Percentiles rank a stretch among this genome's conserved stretches.
phyloP scores from a whole-genome alignment of 495 filamentous ascomycete genomes.

The Aspergillus sparsus region DNA sequence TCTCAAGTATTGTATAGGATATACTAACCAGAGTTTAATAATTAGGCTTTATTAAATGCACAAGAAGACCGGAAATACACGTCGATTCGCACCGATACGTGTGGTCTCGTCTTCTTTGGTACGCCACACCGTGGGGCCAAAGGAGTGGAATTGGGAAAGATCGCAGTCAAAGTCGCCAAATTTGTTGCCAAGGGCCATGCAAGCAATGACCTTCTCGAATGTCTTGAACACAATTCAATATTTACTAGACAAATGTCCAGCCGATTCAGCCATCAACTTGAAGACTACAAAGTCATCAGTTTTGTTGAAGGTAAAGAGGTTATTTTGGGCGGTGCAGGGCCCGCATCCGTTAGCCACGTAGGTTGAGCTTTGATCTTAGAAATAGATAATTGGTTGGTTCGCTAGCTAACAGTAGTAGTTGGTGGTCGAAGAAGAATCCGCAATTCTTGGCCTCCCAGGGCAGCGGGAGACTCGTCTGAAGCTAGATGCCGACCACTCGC shows the following conservation, averaged over 20 bases:
- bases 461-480: slow-evolving; percentile 44
- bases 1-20: too few relatives aligned
- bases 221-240: slow-evolving; percentile 42
- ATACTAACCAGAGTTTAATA: not conserved
- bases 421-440: slow-evolving; percentile 44
- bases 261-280: slow-evolving; percentile 39
- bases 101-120: slow-evolving; percentile 49
- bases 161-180: slow-evolving; percentile 38
- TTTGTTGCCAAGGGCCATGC: slow-evolving; percentile 39
- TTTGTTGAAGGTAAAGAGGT: slow-evolving; percentile 48
- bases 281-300: slow-evolving; percentile 42
- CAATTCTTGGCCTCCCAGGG: slow-evolving; percentile 39
- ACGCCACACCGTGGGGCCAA: slow-evolving; percentile 48
- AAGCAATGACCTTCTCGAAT: slow-evolving; percentile 39
- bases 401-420: slow-evolving; percentile 30
- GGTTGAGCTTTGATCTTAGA: slow-evolving; percentile 2
- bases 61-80: slow-evolving; percentile 44
- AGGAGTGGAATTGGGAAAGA: slow-evolving; percentile 41
- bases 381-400: not conserved
- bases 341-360: slow-evolving; percentile 39
- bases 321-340: slow-evolving; percentile 33
- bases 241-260: slow-evolving; percentile 45
- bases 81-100: slow-evolving; percentile 41
- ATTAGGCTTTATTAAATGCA: slow-evolving; percentile 43
- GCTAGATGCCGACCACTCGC: slow-evolving; percentile 42